Evolutionary conservation across 1,284 basidiomycete genomes (phyloP).

Genomic region (Cutaneotrichosporon dermatis): DNA sequence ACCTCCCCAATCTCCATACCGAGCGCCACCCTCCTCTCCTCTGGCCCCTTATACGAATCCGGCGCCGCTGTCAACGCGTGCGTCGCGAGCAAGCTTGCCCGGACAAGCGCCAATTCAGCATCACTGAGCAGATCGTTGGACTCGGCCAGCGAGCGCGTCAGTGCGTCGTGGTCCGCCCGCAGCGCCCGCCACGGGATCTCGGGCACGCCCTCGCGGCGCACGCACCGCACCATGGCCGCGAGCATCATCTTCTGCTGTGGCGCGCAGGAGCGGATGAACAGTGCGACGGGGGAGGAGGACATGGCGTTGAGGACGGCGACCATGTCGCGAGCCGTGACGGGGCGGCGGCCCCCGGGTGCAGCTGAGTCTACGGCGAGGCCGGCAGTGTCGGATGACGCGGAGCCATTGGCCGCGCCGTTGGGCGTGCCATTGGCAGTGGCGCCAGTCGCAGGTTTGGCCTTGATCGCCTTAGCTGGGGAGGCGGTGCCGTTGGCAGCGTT

Average conservation of each 20-base stretch:
- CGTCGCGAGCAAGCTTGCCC: conserved; percentile 35
- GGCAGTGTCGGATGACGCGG: too few species aligned
- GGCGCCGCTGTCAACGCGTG: conserved; percentile 41
- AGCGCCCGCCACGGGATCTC: conserved; percentile 76
- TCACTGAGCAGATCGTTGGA: conserved; percentile 39
- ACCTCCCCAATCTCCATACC: conserved; percentile 50
- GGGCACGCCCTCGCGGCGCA: conserved; percentile 76
- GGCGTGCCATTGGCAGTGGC: neutral
- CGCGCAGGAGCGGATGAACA: conserved; percentile 72
- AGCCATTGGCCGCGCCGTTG: too few species aligned
- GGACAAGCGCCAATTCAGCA: conserved; percentile 42
- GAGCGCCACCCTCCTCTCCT: conserved; percentile 45
- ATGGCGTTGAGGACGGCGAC: conserved; percentile 77
- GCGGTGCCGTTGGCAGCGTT: neutral
- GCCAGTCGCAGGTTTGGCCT: neutral
- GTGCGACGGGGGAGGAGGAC: conserved; percentile 84
- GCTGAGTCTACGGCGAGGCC: too few species aligned
- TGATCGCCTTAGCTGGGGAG: too few species aligned
- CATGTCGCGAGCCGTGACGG: conserved; percentile 70
- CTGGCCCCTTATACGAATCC: conserved; percentile 30
- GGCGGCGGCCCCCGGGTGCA: conserved; percentile 17
- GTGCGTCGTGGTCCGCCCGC: conserved; percentile 41
- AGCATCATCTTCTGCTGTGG: conserved; percentile 85
- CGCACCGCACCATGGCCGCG: conserved; percentile 76
- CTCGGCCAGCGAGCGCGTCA: conserved; percentile 40